phyloP scores from a whole-genome alignment of 192 early-diverging fungal genomes.

The Coemansia sp. region DNA sequence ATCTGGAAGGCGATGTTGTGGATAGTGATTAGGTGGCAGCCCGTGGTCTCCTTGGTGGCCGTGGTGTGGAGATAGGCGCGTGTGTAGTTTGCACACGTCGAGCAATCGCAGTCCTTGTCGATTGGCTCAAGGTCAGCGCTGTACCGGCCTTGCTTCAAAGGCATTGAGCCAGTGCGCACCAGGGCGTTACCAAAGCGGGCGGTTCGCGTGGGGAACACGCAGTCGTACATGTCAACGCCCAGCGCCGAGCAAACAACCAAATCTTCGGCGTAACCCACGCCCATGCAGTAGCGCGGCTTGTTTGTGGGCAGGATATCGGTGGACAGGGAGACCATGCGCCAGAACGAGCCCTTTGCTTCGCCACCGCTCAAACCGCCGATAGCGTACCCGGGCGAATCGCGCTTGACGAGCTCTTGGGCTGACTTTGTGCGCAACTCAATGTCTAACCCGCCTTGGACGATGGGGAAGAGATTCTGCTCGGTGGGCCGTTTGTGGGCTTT shows the following conservation, averaged over 20 bases:
- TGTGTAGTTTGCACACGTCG: conserved; percentile 74
- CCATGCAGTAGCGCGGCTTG: conserved; percentile 93
- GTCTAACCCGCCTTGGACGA: conserved; percentile 86
- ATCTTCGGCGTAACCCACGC: conserved; percentile 85
- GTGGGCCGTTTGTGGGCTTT: conserved; percentile 70
- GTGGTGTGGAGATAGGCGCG: conserved; percentile 72
- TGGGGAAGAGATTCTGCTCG: conserved; percentile 84
- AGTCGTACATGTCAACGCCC: conserved; percentile 92
- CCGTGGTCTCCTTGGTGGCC: conserved; percentile 75
- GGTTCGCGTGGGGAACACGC: conserved; percentile 88
- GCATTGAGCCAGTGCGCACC: conserved; percentile 69
- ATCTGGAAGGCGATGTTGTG: conserved; percentile 89
- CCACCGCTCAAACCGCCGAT: conserved; percentile 87
- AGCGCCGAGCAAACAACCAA: conserved; percentile 83
- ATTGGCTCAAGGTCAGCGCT: conserved; percentile 70
- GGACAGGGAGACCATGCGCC: conserved; percentile 80
- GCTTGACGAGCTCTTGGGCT: conserved; percentile 77
- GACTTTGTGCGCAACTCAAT: conserved; percentile 69
- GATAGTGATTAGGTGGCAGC: conserved; percentile 78
- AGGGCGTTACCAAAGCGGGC: conserved; percentile 88
- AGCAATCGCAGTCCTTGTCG: conserved; percentile 75
- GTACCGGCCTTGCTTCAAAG: conserved; percentile 65
- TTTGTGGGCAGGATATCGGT: conserved; percentile 78
- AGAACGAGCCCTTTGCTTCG: conserved; percentile 84
- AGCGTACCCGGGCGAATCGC: conserved; percentile 82